Base-by-base conservation (phyloP, 2,329 filamentous ascomycete species). In the Ophiostoma sp. region DNA sequence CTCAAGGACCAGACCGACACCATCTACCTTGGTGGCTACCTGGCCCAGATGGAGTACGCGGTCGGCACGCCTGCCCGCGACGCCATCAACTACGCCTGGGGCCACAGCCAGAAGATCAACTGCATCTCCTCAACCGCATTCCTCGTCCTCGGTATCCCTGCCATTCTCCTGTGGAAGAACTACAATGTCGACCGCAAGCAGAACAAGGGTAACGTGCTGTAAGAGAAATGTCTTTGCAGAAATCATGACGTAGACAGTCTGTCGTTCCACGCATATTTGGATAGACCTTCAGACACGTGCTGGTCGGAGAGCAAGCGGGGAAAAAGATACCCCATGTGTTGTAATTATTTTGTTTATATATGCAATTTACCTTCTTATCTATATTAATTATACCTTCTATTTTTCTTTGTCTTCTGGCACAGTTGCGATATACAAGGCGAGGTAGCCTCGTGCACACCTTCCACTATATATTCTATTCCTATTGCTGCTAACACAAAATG, bases 41-140 rank as follows among this genome's bases (percentile, higher is more conserved):
- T 81, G 44, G 78, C 79, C 70, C 73, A 89, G 70, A 74, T 85
- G 12, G 76, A 75, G 18, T 88, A 85, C 74, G 76, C 81, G 0
- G 73, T 81, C 52, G 85, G 84, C 14, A 81, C 77, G 4, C 77
- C 81, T 0, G 80, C 80, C 2, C 76, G 87, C 49, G 73, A 79
- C 11, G 85, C 83, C 1, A 86, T 89, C 73, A 82, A 86, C 68
- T 76, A 76, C 49, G 85, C 87, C 0, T 90, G 89, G 72, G 82
- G 79, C 9, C 79, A 83, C 64, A 78, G 81, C 2, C 82, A 84
- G 72, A 78, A 77, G 69, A 75, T 77, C 65, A 82, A 84, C 79
- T 76, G 82, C 70, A 79, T 84, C 60, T 80, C 79, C 2, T 82
- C 81, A 36, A 79, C 77, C 8, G 78, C 74, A 14, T 77, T 81